Evolutionary conservation across 1,139 yeast species (phyloP).

Genomic region (Debaryomyces sp.): DNA sequence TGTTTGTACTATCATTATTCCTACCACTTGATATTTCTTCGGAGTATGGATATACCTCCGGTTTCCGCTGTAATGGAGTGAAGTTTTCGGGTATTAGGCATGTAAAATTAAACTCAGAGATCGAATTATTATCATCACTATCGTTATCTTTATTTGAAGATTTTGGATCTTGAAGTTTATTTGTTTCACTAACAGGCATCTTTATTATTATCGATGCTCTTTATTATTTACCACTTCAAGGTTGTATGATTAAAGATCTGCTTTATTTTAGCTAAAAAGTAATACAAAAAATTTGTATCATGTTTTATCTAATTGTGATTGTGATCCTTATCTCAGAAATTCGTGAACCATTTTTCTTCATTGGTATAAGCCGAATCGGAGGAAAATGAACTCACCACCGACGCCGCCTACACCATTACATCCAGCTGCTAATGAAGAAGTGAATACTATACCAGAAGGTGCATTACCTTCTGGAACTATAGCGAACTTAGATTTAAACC

Average conservation of each 20-base stretch:
- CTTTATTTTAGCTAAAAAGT: neutral
- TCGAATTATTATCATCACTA: slow-evolving; percentile 3
- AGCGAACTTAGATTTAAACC: slow-evolving; percentile 41
- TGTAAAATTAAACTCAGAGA: slow-evolving; percentile 4
- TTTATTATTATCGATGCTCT: neutral
- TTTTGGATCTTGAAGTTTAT: slow-evolving; percentile 3
- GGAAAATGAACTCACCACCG: slow-evolving; percentile 30
- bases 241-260: neutral
- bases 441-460: slow-evolving; percentile 35
- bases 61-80: neutral
- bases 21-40: neutral
- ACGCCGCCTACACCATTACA: slow-evolving; percentile 53
- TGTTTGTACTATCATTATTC: neutral
- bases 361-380: slow-evolving; percentile 6
- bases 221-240: neutral
- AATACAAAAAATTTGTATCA: neutral
- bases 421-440: slow-evolving; percentile 48
- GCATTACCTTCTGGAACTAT: slow-evolving; percentile 20
- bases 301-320: slow-evolving; percentile 1
- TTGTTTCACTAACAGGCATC: slow-evolving; percentile 16
- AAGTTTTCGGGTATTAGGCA: slow-evolving; percentile 3
- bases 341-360: slow-evolving; percentile 3
- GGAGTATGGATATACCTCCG: neutral
- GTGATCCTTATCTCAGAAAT: slow-evolving; percentile 11
- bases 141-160: neutral